Percentiles rank a stretch among this genome's conserved stretches.
Evolutionary conservation across 805 yeast species (phyloP).

Genomic region (Scheffersomyces stipitis): DNA sequence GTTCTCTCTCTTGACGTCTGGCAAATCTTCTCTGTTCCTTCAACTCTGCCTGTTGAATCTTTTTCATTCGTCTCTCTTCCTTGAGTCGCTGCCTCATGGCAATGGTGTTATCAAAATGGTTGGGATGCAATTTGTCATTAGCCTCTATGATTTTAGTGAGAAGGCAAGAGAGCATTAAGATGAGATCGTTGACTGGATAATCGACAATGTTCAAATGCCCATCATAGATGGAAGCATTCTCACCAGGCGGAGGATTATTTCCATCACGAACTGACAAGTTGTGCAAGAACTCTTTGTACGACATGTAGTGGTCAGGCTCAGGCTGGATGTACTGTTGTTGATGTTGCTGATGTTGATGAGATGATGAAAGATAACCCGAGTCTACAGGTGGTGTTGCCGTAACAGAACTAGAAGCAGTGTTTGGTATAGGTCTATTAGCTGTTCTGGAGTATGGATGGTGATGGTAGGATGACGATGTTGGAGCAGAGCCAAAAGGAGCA

Average conservation of each 20-base stretch:
- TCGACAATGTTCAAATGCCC: conserved; percentile 75
- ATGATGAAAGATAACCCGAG: background rate
- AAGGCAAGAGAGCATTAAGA: conserved; percentile 81
- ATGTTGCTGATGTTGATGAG: conserved; percentile 3
- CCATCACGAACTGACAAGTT: conserved; percentile 21
- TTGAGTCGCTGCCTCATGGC: conserved; percentile 39
- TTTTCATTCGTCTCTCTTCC: conserved; percentile 31
- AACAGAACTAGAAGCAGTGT: too few species aligned
- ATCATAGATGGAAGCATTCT: conserved; percentile 23
- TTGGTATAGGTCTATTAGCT: background rate
- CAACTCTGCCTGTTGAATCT: conserved; percentile 18
- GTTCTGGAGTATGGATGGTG: background rate
- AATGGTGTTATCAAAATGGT: conserved; percentile 51
- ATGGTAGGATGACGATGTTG: background rate
- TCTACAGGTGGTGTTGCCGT: too few species aligned
- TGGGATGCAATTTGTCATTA: conserved; percentile 80
- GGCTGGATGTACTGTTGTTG: conserved; percentile 3
- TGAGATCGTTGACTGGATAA: conserved; percentile 76
- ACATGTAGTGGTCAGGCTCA: conserved; percentile 44
- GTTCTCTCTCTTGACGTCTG: conserved; percentile 4
- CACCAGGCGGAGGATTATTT: conserved; percentile 7
- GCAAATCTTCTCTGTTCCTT: conserved; percentile 1
- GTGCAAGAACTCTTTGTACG: conserved; percentile 40
- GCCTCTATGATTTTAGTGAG: conserved; percentile 86
- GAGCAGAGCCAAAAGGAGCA: background rate